phyloP scores from a whole-genome alignment of 2,329 filamentous ascomycete genomes.

The Capronia epimyces region DNA sequence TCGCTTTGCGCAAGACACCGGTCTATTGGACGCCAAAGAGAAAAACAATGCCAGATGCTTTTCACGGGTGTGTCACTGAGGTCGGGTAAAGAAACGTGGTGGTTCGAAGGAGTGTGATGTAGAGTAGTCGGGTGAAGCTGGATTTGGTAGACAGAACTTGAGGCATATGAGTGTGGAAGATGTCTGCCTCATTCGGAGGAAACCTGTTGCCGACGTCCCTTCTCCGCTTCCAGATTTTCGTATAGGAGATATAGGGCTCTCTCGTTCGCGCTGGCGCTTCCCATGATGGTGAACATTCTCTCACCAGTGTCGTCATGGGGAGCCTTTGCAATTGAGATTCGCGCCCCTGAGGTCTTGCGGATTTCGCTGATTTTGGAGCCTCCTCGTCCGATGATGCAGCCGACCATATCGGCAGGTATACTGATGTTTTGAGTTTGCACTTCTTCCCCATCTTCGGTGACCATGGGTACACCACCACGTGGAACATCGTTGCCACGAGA shows the following conservation, averaged over 20 bases:
- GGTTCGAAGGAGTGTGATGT: slow-evolving; percentile 21
- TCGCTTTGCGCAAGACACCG: slow-evolving; percentile 28
- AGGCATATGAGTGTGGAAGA: background rate
- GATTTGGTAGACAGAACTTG: background rate
- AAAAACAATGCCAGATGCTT: slow-evolving; percentile 27
- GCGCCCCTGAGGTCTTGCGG: slow-evolving; percentile 88
- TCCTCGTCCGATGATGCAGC: slow-evolving; percentile 93
- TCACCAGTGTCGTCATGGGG: slow-evolving; percentile 96
- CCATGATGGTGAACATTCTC: slow-evolving; percentile 99
- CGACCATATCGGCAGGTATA: slow-evolving; percentile 99
- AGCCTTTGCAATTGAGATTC: slow-evolving; percentile 95
- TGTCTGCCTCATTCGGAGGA: slow-evolving; percentile 47
- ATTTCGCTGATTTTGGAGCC: slow-evolving; percentile 99
- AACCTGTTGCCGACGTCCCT: slow-evolving; percentile 90
- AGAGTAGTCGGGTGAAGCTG: slow-evolving; percentile 12
- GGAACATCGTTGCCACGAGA: slow-evolving; percentile 68
- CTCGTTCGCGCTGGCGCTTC: slow-evolving; percentile 87
- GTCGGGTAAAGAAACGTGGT: slow-evolving; percentile 6
- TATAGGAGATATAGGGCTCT: slow-evolving; percentile 93
- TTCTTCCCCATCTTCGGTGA: slow-evolving; percentile 94
- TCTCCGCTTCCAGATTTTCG: slow-evolving; percentile 98
- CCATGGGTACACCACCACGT: slow-evolving; percentile 61
- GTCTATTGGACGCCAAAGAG: slow-evolving; percentile 28
- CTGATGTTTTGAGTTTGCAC: slow-evolving; percentile 99
- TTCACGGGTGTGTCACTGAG: slow-evolving; percentile 19